These are phyloP conservation scores for Candida xiaguanensis DNA, from an alignment of 805 yeast species.

Conservation along the genomic window DNA sequence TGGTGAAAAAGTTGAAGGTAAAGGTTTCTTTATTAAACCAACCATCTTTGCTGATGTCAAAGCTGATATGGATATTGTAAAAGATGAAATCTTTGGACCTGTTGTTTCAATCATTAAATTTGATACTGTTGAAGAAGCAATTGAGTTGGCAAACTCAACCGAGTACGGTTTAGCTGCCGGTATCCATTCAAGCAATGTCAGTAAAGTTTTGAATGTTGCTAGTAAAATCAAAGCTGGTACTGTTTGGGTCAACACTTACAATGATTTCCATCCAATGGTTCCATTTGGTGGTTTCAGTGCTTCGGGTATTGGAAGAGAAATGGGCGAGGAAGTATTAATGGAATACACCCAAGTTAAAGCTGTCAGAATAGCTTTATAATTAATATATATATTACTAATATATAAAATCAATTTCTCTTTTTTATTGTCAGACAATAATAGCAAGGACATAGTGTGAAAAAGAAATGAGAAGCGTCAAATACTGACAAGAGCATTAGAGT, in stretches of 20 bases:
- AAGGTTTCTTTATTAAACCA: conserved; percentile 73
- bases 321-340: conserved; percentile 83
- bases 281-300: conserved; percentile 93
- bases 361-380: conserved; percentile 50
- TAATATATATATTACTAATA: not conserved
- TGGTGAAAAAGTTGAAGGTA: conserved; percentile 70
- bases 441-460: too few relatives aligned
- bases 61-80: conserved; percentile 69
- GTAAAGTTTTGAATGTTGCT: conserved; percentile 73
- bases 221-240: conserved; percentile 80
- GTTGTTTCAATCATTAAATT: conserved; percentile 83
- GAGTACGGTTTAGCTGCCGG: conserved; percentile 90
- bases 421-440: too few relatives aligned
- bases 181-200: conserved; percentile 72
- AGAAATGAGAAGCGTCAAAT: too few relatives aligned
- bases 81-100: conserved; percentile 94
- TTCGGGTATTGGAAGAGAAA: conserved; percentile 92
- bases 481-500: too few relatives aligned
- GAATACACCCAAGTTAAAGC: conserved; percentile 86
- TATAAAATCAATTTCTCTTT: not conserved
- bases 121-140: conserved; percentile 76
- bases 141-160: conserved; percentile 73
- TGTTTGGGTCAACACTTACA: conserved; percentile 87
- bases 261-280: conserved; percentile 80
- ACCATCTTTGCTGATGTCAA: conserved; percentile 82